A percentile compares a stretch with the other conserved stretches of the same genome.
phyloP scores from a whole-genome alignment of 2,329 filamentous ascomycete species.

The Ophiostoma triangulosporum region DNA sequence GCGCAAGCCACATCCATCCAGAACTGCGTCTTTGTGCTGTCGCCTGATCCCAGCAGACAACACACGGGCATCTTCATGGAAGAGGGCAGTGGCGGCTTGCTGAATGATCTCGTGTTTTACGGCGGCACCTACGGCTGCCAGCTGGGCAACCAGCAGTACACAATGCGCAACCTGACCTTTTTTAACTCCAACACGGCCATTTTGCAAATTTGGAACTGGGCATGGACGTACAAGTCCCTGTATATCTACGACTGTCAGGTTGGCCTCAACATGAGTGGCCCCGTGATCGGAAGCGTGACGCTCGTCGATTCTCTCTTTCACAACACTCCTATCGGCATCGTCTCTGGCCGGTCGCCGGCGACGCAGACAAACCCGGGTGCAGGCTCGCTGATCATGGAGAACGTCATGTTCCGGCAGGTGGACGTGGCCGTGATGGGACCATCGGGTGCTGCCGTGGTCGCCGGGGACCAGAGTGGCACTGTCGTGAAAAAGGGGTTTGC shows the following conservation, averaged over 20 bases:
- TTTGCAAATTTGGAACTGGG: constrained; percentile 64
- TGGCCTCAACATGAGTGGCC: constrained; percentile 55
- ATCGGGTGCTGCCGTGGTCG: constrained; percentile 32
- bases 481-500: constrained; percentile 42
- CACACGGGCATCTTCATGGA: constrained; percentile 50
- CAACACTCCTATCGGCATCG: constrained; percentile 60
- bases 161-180: constrained; percentile 54
- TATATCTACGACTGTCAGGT: constrained; percentile 48
- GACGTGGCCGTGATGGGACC: constrained; percentile 29
- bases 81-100: constrained; percentile 50
- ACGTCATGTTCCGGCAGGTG: constrained; percentile 30
- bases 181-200: constrained; percentile 52
- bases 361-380: constrained; percentile 23
- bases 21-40: constrained; percentile 43
- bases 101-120: constrained; percentile 57
- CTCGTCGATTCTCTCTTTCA: constrained; percentile 60
- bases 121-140: constrained; percentile 48
- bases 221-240: constrained; percentile 58
- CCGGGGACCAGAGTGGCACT: constrained; percentile 32
- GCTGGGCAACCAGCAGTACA: constrained; percentile 57
- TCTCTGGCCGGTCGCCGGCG: constrained; percentile 37
- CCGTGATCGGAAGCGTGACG: constrained; percentile 60
- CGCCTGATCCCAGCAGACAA: constrained; percentile 29
- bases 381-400: constrained; percentile 35
- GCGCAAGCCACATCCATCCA: constrained; percentile 49